Base-by-base conservation (phyloP, 768 basidiomycete species). In the Zangia roseola region DNA sequence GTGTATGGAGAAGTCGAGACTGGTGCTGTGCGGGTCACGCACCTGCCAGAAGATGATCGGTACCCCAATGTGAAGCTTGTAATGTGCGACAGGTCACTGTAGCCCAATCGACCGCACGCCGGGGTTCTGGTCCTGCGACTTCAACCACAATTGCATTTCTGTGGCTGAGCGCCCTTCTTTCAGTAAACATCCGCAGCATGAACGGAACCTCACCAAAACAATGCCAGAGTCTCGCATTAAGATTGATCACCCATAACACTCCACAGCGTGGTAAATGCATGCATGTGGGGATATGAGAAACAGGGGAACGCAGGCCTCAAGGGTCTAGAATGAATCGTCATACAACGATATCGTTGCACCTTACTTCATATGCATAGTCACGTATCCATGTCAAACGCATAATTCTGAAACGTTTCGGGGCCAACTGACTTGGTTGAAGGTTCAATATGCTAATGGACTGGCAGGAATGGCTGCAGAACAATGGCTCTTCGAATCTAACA, bases 321-420 rank as follows among this genome's bases (percentile, higher is more conserved):
- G 57, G 58, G 45, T 33, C 36, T 17, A 46, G 28, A 37, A 43
- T 24, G 28, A 36, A 14, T 34, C 43, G 46, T 38, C 46, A 47
- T 46, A 23, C 41, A 45, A 48, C 23, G 37, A 51, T 34, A 30
- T 9, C 5, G 28, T 43, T 63, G 38, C 60, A 41, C 61, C 61
- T 40, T 36, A 19, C 36, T 50, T 25, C 40, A 48, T 35, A 28
- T 19, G 48, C 25, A 37, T 20, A 23, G 21, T 39, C 36, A n/a
- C n/a, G n/a, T 51, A 49, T 52, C 55, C 35, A 23, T 31, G 31
- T 37, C 30, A 38, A 43, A 35, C 36, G 46, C 38, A 14, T 62
- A 54, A 50, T 50, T 47, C 28, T 54, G 54, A 51, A 54, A 57
- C 54, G 50, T 52, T 59, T 46, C 40, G 35, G 20, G n/a, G n/a